phyloP scores from a whole-genome alignment of 306 rosid genomes.

The Abrus pulchellus region DNA sequence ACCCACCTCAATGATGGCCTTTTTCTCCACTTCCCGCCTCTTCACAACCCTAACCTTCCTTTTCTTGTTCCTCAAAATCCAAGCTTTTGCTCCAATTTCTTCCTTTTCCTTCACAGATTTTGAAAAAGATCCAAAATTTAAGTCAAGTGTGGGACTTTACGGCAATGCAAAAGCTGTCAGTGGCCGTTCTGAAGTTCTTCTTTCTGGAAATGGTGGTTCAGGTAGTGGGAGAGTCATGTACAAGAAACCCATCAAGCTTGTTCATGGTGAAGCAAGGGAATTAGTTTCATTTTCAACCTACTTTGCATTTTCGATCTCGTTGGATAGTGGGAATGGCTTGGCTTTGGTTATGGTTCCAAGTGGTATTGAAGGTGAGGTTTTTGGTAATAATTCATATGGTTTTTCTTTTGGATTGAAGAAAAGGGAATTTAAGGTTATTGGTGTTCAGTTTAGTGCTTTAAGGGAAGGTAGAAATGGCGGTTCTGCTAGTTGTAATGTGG shows the following conservation, averaged over 20 bases:
- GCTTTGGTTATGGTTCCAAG: constrained; percentile 79
- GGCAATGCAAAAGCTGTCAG: constrained; percentile 72
- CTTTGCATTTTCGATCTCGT: constrained; percentile 71
- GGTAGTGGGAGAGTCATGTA: constrained; percentile 64
- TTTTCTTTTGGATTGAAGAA: constrained; percentile 52
- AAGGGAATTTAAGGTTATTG: constrained; percentile 50
- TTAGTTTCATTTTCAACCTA: constrained; percentile 74
- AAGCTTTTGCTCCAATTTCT: constrained; percentile 55
- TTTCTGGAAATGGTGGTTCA: constrained; percentile 60
- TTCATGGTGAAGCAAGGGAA: constrained; percentile 64
- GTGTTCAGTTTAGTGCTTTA: constrained; percentile 61
- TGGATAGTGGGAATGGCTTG: constrained; percentile 66
- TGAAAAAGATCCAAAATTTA: constrained; percentile 64
- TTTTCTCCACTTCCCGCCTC: constrained; percentile 54
- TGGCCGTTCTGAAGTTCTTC: constrained; percentile 68
- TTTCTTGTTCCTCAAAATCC: constrained; percentile 60
- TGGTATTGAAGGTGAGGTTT: constrained; percentile 58
- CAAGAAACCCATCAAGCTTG: constrained; percentile 77
- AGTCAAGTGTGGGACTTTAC: constrained; percentile 63
- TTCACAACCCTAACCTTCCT: constrained; percentile 51
- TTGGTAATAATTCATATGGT: constrained; percentile 62
- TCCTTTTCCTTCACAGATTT: constrained; percentile 72
- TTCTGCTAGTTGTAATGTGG: constrained; percentile 57
- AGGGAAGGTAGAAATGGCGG: constrained; percentile 49
- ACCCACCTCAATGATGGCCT: constrained; percentile 74